phyloP scores from a whole-genome alignment of 345 rosid genomes.

The Eucalyptus shirleyi region DNA sequence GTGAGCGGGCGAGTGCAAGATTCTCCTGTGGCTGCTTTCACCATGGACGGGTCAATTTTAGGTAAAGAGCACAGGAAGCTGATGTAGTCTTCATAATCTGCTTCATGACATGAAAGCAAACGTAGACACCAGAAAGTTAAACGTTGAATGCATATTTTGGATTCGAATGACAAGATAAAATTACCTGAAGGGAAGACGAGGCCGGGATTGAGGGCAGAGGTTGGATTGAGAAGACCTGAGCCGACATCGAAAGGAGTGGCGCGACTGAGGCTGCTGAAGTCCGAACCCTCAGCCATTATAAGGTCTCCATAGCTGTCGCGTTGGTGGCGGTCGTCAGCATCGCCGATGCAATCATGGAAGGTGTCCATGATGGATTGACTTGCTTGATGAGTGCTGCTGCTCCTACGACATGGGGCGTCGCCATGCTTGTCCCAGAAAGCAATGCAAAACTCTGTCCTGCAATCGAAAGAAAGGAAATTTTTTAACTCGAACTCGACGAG shows the following conservation, averaged over 20 bases:
- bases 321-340: constrained; percentile 60
- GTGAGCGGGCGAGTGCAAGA: constrained; percentile 23
- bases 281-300: constrained; percentile 40
- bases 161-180: not conserved
- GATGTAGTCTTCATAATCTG: constrained; percentile 58
- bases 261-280: constrained; percentile 7
- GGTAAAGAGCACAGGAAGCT: constrained; percentile 70
- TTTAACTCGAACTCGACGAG: not conserved
- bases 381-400: constrained; percentile 69
- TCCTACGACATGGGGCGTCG: constrained; percentile 70
- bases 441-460: constrained; percentile 61
- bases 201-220: constrained; percentile 68
- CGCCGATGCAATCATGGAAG: constrained; percentile 77
- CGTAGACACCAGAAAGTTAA: not conserved
- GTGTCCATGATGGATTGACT: constrained; percentile 56
- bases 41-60: constrained; percentile 1
- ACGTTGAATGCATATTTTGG: not conserved
- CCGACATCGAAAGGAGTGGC: constrained; percentile 62
- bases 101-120: not conserved
- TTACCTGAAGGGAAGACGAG: constrained; percentile 57
- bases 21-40: constrained; percentile 42
- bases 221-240: constrained; percentile 62
- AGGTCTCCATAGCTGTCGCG: constrained; percentile 36
- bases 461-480: not conserved
- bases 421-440: constrained; percentile 90